Evolutionary conservation across 2,329 filamentous ascomycete species (phyloP).

Genomic region (Fusarium subglutinans): DNA sequence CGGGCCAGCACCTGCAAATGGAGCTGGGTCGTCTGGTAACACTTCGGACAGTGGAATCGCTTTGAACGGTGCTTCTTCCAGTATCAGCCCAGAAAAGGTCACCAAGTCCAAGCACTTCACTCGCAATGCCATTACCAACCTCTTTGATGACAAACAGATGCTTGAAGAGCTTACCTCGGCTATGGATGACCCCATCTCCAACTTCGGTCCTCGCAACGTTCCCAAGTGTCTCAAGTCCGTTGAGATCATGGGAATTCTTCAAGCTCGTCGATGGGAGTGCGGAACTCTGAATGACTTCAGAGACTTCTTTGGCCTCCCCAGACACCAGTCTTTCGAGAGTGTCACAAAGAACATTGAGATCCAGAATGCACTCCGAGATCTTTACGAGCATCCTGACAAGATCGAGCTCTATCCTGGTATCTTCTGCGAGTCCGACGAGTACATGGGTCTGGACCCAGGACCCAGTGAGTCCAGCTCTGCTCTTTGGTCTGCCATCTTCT

Average conservation of each 20-base stretch:
- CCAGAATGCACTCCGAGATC: slow-evolving; percentile 40
- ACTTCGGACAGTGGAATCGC: neutral
- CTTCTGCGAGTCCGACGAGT: slow-evolving; percentile 62
- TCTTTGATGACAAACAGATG: slow-evolving; percentile 26
- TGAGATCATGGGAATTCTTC: slow-evolving; percentile 68
- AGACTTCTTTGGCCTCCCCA: slow-evolving; percentile 66
- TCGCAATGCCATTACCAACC: slow-evolving; percentile 15
- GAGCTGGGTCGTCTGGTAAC: neutral
- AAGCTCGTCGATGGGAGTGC: slow-evolving; percentile 60
- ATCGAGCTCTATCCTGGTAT: slow-evolving; percentile 73
- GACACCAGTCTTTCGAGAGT: slow-evolving; percentile 63
- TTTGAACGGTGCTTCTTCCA: neutral
- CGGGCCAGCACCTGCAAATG: neutral
- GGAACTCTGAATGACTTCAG: slow-evolving; percentile 71
- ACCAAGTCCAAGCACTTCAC: neutral
- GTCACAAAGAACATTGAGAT: slow-evolving; percentile 7
- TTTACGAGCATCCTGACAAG: slow-evolving; percentile 68
- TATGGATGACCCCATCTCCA: slow-evolving; percentile 60
- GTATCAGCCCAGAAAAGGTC: neutral
- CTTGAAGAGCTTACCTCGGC: slow-evolving; percentile 51
- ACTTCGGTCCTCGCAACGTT: slow-evolving; percentile 63
- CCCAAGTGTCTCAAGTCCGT: slow-evolving; percentile 65
- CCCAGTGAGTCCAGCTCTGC: slow-evolving; percentile 65
- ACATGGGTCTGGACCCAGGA: slow-evolving; percentile 69
- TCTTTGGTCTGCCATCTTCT: slow-evolving; percentile 73